Evolutionary conservation across 225 moss, liverwort and hornwort genomes (phyloP).

Genomic region (Sphagnum tenellum): DNA sequence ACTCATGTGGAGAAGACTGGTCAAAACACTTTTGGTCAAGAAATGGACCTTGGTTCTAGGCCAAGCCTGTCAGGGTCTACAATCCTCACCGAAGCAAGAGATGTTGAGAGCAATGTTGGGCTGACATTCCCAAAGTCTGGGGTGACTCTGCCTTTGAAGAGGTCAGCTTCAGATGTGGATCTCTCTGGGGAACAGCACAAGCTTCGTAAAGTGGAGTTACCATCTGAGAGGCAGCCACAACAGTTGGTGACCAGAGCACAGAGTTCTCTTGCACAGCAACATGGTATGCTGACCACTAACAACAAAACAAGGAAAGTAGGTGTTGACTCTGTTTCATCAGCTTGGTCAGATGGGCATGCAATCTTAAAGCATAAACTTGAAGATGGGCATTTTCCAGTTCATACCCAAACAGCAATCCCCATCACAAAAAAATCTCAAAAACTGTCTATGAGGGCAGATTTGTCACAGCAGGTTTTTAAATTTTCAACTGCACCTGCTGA

Average conservation of each 20-base stretch:
- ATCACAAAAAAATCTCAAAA: too few relatives aligned
- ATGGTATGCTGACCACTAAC: not conserved
- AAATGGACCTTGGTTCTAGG: not conserved
- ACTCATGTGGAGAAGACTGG: not conserved
- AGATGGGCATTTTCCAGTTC: too few relatives aligned
- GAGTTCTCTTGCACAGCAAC: not conserved
- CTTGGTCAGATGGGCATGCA: too few relatives aligned
- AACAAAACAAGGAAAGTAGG: too few relatives aligned
- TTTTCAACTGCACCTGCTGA: too few relatives aligned
- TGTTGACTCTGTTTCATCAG: too few relatives aligned
- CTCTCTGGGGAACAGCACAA: slow-evolving; percentile 2
- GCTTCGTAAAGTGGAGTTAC: slow-evolving; percentile 6
- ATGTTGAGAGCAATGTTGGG: slow-evolving; percentile 8
- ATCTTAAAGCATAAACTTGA: too few relatives aligned
- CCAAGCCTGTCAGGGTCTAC: slow-evolving; percentile 6
- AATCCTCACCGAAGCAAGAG: not conserved
- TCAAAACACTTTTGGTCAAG: not conserved
- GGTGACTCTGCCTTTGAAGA: slow-evolving; percentile 12
- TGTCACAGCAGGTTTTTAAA: too few relatives aligned
- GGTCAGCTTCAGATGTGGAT: slow-evolving; percentile 4
- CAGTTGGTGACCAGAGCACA: not conserved
- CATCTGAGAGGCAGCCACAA: too few relatives aligned
- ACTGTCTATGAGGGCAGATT: too few relatives aligned
- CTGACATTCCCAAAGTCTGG: slow-evolving; percentile 3
- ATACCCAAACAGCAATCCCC: not conserved